These are phyloP conservation scores for Neospermospora avenae DNA, from an alignment of 2,329 filamentous ascomycete genomes.

Conservation along the genomic window DNA sequence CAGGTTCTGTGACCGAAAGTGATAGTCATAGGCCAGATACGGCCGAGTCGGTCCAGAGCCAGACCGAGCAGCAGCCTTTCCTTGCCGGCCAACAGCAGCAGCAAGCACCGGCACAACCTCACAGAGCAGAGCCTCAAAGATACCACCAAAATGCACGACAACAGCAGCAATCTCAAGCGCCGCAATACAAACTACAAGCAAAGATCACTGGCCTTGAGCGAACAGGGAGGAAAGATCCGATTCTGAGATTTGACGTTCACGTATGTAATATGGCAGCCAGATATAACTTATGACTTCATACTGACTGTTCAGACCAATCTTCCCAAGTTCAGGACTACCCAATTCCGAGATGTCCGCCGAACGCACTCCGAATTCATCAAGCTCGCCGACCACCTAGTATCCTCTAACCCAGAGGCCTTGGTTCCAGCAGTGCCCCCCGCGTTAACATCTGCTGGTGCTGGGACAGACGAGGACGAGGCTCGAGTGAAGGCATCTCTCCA, in stretches of 20 bases:
- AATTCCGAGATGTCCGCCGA: slow-evolving; percentile 95
- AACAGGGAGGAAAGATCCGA: slow-evolving; percentile 91
- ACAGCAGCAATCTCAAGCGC: slow-evolving; percentile 48
- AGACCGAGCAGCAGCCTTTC: slow-evolving; percentile 34
- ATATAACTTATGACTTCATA: neutral
- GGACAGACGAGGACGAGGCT: slow-evolving; percentile 91
- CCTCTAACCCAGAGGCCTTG: slow-evolving; percentile 92
- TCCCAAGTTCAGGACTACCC: slow-evolving; percentile 95
- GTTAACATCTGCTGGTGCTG: slow-evolving; percentile 89
- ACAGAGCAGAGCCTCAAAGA: slow-evolving; percentile 35
- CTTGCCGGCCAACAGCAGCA: slow-evolving; percentile 20
- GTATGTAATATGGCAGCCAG: slow-evolving; percentile 47
- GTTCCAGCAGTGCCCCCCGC: slow-evolving; percentile 94
- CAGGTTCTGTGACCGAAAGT: slow-evolving; percentile 27
- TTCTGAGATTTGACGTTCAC: slow-evolving; percentile 93
- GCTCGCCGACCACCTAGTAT: slow-evolving; percentile 92
- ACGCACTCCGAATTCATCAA: slow-evolving; percentile 96
- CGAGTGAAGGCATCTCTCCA: slow-evolving; percentile 88
- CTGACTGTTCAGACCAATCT: slow-evolving; percentile 75
- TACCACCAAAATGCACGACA: slow-evolving; percentile 34
- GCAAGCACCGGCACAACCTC: slow-evolving; percentile 27
- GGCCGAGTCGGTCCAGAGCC: slow-evolving; percentile 28
- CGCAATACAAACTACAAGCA: slow-evolving; percentile 81
- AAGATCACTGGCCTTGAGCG: slow-evolving; percentile 94
- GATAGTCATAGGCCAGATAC: slow-evolving; percentile 32